A percentile compares a stretch with the other conserved stretches of the same genome.
Conservation (phyloP, 2,329 filamentous ascomycete species). For the Fusarium sp. region DNA sequence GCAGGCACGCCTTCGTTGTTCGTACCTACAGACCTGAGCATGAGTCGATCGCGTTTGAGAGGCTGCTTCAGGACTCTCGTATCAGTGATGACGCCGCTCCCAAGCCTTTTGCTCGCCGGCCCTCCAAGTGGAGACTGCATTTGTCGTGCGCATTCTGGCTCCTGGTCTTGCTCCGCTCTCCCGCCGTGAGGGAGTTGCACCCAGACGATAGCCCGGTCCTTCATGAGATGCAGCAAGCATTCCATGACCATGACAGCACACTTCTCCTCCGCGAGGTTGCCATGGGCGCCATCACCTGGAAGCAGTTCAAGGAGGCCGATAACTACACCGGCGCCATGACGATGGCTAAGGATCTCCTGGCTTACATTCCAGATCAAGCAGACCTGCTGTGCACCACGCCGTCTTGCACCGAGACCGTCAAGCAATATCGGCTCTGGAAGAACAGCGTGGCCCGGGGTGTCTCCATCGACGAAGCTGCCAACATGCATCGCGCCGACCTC, state of each 20-base stretch:
- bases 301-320: background rate
- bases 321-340: background rate
- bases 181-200: slow-evolving; percentile 1
- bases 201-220: slow-evolving; percentile 14
- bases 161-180: slow-evolving; percentile 14
- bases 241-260: too few species aligned
- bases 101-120: too few species aligned
- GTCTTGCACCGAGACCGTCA: background rate
- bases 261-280: background rate
- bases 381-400: slow-evolving; percentile 27
- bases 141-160: slow-evolving; percentile 27
- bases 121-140: slow-evolving; percentile 19
- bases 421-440: background rate
- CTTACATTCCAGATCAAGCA: too few species aligned
- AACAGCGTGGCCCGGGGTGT: background rate
- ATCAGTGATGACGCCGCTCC: too few species aligned
- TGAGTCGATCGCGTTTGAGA: background rate
- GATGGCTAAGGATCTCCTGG: too few species aligned
- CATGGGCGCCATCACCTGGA: background rate
- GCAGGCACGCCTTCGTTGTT: slow-evolving; percentile 2
- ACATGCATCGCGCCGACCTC: slow-evolving; percentile 35
- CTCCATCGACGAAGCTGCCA: slow-evolving; percentile 42
- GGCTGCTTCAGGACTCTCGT: too few species aligned
- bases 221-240: background rate
- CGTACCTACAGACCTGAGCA: slow-evolving; percentile 3